Percentiles rank a stretch among this genome's conserved stretches.
Evolutionary conservation across 345 rosid genomes (phyloP).

Genomic region (Acer saccharum): DNA sequence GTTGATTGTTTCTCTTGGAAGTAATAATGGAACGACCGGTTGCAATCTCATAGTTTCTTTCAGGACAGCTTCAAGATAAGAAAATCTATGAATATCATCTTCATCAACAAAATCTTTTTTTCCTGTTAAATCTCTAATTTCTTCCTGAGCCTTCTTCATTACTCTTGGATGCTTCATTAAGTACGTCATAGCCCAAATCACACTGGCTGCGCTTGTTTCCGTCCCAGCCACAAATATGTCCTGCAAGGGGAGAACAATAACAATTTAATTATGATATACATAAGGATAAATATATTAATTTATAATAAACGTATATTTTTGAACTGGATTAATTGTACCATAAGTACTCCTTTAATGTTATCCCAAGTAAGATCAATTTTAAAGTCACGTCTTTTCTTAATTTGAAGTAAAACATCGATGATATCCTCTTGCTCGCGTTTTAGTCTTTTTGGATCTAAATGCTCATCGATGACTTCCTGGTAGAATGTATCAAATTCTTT

Average conservation of each 20-base stretch:
- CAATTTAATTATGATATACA: too few species aligned
- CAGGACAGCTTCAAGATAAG: not conserved
- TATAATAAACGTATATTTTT: not conserved
- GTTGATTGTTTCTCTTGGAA: conserved; percentile 29
- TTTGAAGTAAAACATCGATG: conserved; percentile 24
- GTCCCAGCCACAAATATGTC: not conserved
- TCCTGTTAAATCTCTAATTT: conserved; percentile 12
- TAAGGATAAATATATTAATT: not conserved
- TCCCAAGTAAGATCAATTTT: conserved; percentile 12
- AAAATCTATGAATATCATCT: not conserved
- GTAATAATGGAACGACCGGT: conserved; percentile 25
- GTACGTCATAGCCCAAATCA: not conserved
- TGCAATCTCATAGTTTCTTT: conserved; percentile 33
- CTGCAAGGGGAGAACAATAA: not conserved
- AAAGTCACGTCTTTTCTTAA: conserved; percentile 15
- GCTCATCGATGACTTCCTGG: conserved; percentile 29
- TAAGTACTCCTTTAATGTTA: conserved; percentile 23
- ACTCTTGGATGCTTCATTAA: not conserved
- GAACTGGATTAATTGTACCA: conserved; percentile 4
- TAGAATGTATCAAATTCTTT: conserved; percentile 34
- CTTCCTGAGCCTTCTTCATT: not conserved
- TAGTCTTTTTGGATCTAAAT: conserved; percentile 17
- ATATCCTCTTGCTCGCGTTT: conserved; percentile 25
- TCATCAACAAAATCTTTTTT: conserved; percentile 13
- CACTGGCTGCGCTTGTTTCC: not conserved